Evolutionary conservation across 2,329 filamentous ascomycete species (phyloP).

Genomic region (Sclerotinia spermophila): DNA sequence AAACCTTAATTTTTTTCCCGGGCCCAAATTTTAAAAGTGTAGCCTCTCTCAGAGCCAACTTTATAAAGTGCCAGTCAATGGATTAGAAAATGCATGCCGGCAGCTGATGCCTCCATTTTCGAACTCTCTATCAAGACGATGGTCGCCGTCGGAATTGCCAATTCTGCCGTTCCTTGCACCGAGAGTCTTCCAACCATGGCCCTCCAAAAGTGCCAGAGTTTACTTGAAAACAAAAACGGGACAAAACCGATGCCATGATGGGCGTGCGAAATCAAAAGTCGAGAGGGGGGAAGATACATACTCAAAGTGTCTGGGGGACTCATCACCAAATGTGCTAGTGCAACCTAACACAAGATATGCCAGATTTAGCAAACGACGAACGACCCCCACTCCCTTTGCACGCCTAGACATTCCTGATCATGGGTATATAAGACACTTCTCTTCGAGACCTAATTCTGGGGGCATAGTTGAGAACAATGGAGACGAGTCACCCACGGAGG

Average conservation of each 20-base stretch:
- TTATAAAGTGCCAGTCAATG: slow-evolving; percentile 15
- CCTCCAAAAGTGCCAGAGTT: slow-evolving; percentile 21
- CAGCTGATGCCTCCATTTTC: slow-evolving; percentile 36
- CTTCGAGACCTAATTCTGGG: neutral
- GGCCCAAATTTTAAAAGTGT: neutral
- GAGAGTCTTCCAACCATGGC: slow-evolving; percentile 37
- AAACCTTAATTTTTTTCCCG: slow-evolving; percentile 15
- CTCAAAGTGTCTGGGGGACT: neutral
- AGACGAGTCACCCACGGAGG: neutral
- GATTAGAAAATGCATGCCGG: slow-evolving; percentile 18
- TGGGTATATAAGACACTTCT: neutral
- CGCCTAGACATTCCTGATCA: neutral
- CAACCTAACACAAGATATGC: neutral
- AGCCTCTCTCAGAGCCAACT: neutral
- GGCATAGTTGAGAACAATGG: neutral
- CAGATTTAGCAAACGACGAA: slow-evolving; percentile 3
- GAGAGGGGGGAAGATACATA: neutral
- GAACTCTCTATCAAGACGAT: slow-evolving; percentile 29
- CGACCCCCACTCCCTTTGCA: neutral
- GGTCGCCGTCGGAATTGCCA: slow-evolving; percentile 33
- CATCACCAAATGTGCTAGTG: neutral
- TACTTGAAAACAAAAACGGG: slow-evolving; percentile 12
- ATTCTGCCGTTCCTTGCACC: slow-evolving; percentile 37
- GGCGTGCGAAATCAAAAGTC: neutral
- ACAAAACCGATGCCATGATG: neutral